Base-by-base conservation (phyloP, 306 rosid species). In the Pachyrhizus erosus region DNA sequence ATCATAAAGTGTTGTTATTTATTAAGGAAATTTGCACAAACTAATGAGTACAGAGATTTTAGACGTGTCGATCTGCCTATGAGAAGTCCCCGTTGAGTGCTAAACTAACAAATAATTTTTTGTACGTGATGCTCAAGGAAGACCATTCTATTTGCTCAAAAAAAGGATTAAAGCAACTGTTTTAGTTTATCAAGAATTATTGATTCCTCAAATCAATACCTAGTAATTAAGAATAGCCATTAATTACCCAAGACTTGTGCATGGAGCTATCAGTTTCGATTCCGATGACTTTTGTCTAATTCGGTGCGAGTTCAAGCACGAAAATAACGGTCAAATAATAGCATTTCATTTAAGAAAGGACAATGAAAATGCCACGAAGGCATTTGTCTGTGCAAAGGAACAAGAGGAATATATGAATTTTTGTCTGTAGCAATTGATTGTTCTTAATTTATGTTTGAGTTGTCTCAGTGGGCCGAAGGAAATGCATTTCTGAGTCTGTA, bases 61-160 rank as follows among this genome's bases (percentile, higher is more conserved):
- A 2, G 10, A 46, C 57, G 51, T 55, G 83, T 70, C 58, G 27
- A 54, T 54, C 27, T 12, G 52, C 66, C 9, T 55, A 18, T 43
- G 33, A 33, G 6, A 55, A 75, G 20, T 51, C 17, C 21, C 26
- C 0, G 33, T 79, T 54, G 7, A 37, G 57, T 77, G 70, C 40
- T 31, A 14, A 37, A 49, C 45, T 23, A n/a, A 23, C 69, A 69
- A 69, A 68, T 65, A 48, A 75, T 67, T 73, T 55, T 34, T 39
- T 9, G 43, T 15, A 29, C 43, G 70, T 54, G 76, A 88, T 88
- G 79, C 84, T 78, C 46, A 65, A 80, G 48, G 49, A 61, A 60
- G 24, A 9, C 49, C 80, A 21, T 54, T 18, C 14, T 54, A 79
- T 87, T 75, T 34, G 85, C 73, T 64, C 0, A 65, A 20, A 20